Evolutionary conservation across 2,329 filamentous ascomycete species (phyloP).

Genomic region (Elsinoe necatrix): DNA sequence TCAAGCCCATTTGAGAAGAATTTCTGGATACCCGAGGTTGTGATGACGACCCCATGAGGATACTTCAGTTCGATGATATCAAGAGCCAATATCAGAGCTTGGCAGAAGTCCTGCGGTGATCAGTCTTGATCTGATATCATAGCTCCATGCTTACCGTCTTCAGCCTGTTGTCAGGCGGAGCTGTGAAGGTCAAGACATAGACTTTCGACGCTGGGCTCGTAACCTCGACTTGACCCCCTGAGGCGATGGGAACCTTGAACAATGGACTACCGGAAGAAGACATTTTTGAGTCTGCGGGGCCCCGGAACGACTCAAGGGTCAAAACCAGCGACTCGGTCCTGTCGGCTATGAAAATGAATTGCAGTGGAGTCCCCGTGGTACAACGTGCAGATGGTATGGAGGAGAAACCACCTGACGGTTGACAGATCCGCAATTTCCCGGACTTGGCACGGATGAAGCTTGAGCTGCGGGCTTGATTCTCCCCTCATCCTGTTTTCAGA

Average conservation of each 20-base stretch:
- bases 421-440: not conserved
- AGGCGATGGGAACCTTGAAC: slow-evolving; percentile 26
- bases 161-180: slow-evolving; percentile 68
- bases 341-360: not conserved
- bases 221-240: slow-evolving; percentile 42
- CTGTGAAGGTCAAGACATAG: slow-evolving; percentile 65
- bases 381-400: not conserved
- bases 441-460: not conserved
- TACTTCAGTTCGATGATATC: slow-evolving; percentile 64
- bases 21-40: slow-evolving; percentile 65
- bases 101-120: slow-evolving; percentile 46
- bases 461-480: not conserved
- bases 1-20: slow-evolving; percentile 83
- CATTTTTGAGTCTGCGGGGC: slow-evolving; percentile 5
- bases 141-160: slow-evolving; percentile 40
- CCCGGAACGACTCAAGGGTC: not conserved
- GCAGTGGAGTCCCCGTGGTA: not conserved
- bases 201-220: slow-evolving; percentile 52
- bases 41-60: slow-evolving; percentile 65
- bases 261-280: slow-evolving; percentile 17
- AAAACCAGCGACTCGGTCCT: not conserved
- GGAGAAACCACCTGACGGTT: not conserved
- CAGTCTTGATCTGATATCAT: not conserved
- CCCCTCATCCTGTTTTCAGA: slow-evolving; percentile 2
- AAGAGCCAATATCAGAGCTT: slow-evolving; percentile 59